Evolutionary conservation across 1,284 basidiomycete species (phyloP).

Genomic region (Schizophyllum commune): DNA sequence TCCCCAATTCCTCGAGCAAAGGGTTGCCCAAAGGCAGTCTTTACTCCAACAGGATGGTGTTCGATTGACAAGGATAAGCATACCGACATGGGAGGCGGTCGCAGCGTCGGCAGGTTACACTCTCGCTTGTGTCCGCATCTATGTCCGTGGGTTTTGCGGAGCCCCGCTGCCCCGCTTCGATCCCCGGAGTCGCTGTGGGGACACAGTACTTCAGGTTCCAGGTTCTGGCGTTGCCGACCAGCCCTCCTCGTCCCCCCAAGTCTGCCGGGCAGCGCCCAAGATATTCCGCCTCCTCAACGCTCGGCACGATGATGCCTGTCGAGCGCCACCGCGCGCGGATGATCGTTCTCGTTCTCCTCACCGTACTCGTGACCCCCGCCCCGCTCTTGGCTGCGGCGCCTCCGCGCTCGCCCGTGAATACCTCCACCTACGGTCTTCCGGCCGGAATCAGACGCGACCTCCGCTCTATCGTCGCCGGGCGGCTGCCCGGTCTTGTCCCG

Average conservation of each 20-base stretch:
- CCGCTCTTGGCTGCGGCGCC: not conserved
- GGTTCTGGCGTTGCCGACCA: too few relatives aligned
- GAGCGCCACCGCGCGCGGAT: not conserved
- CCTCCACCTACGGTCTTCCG: not conserved
- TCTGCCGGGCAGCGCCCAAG: not conserved
- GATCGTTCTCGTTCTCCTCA: not conserved
- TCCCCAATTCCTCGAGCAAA: too few relatives aligned
- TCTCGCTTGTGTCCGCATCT: too few relatives aligned
- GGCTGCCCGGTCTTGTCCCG: not conserved
- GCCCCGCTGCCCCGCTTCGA: not conserved
- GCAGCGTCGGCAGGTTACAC: too few relatives aligned
- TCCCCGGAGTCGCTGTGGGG: too few relatives aligned
- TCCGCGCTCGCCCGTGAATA: not conserved
- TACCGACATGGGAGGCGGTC: too few relatives aligned
- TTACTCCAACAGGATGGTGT: too few relatives aligned
- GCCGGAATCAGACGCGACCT: not conserved
- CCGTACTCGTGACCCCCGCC: not conserved
- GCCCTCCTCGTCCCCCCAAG: not conserved
- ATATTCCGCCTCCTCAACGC: not conserved
- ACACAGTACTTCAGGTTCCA: too few relatives aligned
- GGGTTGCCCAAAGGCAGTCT: too few relatives aligned
- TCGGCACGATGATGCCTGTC: not conserved
- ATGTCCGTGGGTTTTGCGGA: not conserved
- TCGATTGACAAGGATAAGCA: too few relatives aligned
- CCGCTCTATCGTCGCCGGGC: not conserved